Evolutionary conservation across 345 rosid genomes (phyloP), one percentile per base, ranked within the genome.

Genomic region (Ricinus communis): DNA sequence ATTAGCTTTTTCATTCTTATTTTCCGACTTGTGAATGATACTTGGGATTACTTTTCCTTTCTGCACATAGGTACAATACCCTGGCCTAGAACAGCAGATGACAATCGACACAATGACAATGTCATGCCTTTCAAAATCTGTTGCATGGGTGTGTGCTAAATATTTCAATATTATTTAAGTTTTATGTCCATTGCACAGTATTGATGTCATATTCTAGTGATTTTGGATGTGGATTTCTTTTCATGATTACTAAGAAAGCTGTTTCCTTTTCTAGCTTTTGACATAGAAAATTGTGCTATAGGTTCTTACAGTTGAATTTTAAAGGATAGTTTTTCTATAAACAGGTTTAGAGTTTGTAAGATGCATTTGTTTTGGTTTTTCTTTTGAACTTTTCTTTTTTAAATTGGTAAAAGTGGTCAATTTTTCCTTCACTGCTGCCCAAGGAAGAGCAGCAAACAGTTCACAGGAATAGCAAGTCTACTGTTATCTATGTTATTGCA

Each of bases 31-130:
- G 2, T 12, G 13, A 43, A 8, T 43, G 28, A 40, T 67, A 13
- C 22, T 62, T 25, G 21, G 10, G 41, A 6, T 19, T 24, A 31
- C 9, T 70, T 56, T 62, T 49, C 59, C 54, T 61, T 59, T 57
- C 24, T 78, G 77, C 74, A 59, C 41, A 67, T 75, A 93, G 98
- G 93, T 93, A 72, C 97, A 89, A 27, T 93, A 91, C 79, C 98
- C 98, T 61, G 93, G 93, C 61, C 77, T 93, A 69, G 85, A 82
- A 80, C 77, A 66, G 70, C 87, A 85, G 80, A 87, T 91, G 98
- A 84, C 78, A 71, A 69, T 91, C 61, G 98, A 93, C 84, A 85
- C 78, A 63, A 77, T 75, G 77, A 85, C 87, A 47, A 89, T 93
- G 96, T 83, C 87, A 27, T 78, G 88, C 80, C 91, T 93, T 62